phyloP scores from a whole-genome alignment of 192 early-diverging fungal genomes.

The Backusella luteola region DNA sequence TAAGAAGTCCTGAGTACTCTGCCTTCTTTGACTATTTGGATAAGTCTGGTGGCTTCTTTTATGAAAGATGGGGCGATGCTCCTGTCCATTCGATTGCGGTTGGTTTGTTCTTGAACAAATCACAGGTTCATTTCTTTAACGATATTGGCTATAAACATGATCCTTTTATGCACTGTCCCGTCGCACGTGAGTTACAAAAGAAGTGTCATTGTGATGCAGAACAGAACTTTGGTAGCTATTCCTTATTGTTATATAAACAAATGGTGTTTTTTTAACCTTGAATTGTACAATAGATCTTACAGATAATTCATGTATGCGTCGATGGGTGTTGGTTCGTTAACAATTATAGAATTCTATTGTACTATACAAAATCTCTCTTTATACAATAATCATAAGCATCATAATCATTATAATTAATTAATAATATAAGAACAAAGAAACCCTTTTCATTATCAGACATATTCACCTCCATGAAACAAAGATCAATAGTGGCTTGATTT shows the following conservation, averaged over 20 bases:
- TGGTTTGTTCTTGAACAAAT: slow-evolving; percentile 59
- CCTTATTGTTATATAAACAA: background rate
- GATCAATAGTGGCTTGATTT: no score
- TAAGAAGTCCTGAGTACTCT: slow-evolving; percentile 62
- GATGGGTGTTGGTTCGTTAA: background rate
- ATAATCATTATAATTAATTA: no score
- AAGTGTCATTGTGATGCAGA: slow-evolving; percentile 53
- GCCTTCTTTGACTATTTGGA: slow-evolving; percentile 71
- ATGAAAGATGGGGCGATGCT: slow-evolving; percentile 78
- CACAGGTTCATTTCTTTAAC: slow-evolving; percentile 73
- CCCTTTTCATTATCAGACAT: no score
- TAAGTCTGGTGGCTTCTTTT: slow-evolving; percentile 81
- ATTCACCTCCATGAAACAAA: no score
- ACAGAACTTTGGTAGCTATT: slow-evolving; percentile 51
- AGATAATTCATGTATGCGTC: slow-evolving; percentile 10
- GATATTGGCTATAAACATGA: slow-evolving; percentile 72
- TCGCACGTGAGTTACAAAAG: slow-evolving; percentile 43
- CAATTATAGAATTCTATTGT: background rate
- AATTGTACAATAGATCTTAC: background rate
- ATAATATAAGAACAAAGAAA: no score
- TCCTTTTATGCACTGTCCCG: slow-evolving; percentile 71
- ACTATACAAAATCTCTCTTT: background rate
- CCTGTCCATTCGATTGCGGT: slow-evolving; percentile 73
- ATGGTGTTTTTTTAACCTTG: background rate
- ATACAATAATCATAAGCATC: no score